Evolutionary conservation across 2,329 filamentous ascomycete species (phyloP), one percentile per base, ranked within the genome.

Genomic region (Claviceps sorghi): DNA sequence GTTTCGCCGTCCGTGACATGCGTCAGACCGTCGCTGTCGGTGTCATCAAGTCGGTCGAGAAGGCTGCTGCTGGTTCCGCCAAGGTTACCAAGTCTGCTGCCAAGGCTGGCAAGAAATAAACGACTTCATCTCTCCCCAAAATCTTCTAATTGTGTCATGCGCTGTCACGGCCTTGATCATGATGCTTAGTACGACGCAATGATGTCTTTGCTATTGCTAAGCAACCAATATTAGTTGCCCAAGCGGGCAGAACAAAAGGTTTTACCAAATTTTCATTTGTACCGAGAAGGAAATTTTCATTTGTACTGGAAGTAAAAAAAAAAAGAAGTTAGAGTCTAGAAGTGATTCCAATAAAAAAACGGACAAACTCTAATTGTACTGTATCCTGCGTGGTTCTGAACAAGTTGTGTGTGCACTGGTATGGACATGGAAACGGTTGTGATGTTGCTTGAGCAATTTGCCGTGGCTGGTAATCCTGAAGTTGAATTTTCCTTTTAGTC

Each of bases 1-100:
- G 93, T 85, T 98, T 98, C 83, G 93, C 93, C 74, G 93, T 98
- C 82, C 91, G 91, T 86, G 91, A 96, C 79, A 96, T 96, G 90
- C 78, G 80, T 71, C 80, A 86, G 72, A 91, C 86, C 74, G 86
- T 93, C 64, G 87, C 88, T 62, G 88, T 94, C 75, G 87, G 88
- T 84, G 88, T 95, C 76, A 91, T 94, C 81, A 95, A 95, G 83
- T 76, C 78, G 59, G 86, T 90, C 58, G 81, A 82, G 64, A 88
- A 87, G 82, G 62, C 75, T 58, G 67, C 66, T 54, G 72, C 63
- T 58, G 69, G 69, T 64, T 49, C 72, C 60, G 82, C 76, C 67
- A 87, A 87, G 82, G 78, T 80, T 65, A 81, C 78, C 75, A 82
- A 82, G 77, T 80, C 78, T 64, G 82, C 83, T 70, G 80, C 80